Conservation (phyloP, 805 yeast species). For the Barnettozyma wickerhamii region DNA sequence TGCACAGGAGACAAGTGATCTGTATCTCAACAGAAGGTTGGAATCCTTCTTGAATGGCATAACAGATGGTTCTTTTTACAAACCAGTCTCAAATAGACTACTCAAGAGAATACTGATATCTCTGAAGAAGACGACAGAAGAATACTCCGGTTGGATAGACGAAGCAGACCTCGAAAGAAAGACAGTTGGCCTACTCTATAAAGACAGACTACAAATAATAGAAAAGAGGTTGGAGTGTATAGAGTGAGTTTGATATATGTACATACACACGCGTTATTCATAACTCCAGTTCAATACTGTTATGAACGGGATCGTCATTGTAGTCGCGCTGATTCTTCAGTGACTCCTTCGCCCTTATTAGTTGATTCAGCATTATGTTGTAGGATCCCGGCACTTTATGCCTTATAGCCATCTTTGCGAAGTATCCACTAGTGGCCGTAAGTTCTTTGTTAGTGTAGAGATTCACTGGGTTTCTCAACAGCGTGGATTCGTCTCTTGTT, state of each 20-base stretch:
- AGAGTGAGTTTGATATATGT: neutral
- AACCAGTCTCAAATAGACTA: conserved; percentile 27
- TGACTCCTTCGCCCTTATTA: conserved; percentile 18
- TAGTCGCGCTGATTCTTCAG: conserved; percentile 6
- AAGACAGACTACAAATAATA: conserved; percentile 15
- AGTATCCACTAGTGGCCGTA: conserved; percentile 19
- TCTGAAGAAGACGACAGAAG: conserved; percentile 24
- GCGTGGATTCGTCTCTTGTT: conserved; percentile 11
- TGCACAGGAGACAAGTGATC: conserved; percentile 32
- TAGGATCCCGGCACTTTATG: conserved; percentile 11
- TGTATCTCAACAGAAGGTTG: conserved; percentile 17
- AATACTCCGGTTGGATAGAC: conserved; percentile 18
- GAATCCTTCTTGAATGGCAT: conserved; percentile 34
- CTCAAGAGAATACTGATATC: conserved; percentile 32
- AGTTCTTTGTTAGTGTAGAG: conserved; percentile 13
- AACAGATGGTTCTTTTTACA: conserved; percentile 41
- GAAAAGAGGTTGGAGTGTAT: conserved; percentile 2
- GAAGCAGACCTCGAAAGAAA: conserved; percentile 16
- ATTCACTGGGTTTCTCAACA: conserved; percentile 12
- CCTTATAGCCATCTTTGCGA: conserved; percentile 13
- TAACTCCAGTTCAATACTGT: conserved; percentile 2
- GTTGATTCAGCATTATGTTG: conserved; percentile 13
- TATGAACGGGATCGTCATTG: neutral
- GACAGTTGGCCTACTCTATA: conserved; percentile 12
- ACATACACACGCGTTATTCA: neutral